These are phyloP conservation scores for Picea engelmannii DNA, from an alignment of 83 land plant species.

Conservation along the genomic window DNA sequence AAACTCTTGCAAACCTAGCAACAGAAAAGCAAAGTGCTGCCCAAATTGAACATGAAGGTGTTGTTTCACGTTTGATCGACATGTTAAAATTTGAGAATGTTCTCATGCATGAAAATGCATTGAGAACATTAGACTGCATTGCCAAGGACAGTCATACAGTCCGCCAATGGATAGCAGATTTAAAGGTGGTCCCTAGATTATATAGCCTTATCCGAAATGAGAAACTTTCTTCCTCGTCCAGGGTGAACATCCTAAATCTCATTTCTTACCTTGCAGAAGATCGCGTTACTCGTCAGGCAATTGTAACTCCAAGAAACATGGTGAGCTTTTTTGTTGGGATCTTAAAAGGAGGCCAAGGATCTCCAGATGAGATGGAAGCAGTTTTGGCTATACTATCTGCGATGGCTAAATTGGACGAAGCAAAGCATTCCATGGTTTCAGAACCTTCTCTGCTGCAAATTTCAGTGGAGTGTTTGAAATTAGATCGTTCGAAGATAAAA, in stretches of 20 bases:
- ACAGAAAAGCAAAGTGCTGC: conserved; percentile 18
- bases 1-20: conserved; percentile 30
- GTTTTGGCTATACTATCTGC: conserved; percentile 21
- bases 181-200: conserved; percentile 9
- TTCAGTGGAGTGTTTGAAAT: conserved; percentile 18
- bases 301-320: conserved; percentile 11
- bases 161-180: conserved; percentile 17
- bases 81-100: conserved; percentile 22
- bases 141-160: conserved; percentile 32
- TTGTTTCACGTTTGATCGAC: conserved; percentile 19
- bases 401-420: conserved; percentile 24
- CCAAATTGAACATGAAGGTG: conserved; percentile 27
- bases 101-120: conserved; percentile 18
- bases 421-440: conserved; percentile 16
- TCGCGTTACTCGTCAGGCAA: conserved; percentile 17
- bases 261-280: conserved; percentile 29
- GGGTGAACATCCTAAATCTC: conserved; percentile 17
- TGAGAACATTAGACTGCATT: conserved; percentile 22
- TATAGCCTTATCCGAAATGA: conserved; percentile 13
- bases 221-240: conserved; percentile 14
- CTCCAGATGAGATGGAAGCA: conserved; percentile 21
- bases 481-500: conserved; percentile 14
- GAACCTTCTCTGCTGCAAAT: conserved; percentile 14
- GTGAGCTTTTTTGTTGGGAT: conserved; percentile 12
- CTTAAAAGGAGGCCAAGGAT: conserved; percentile 2